Base-by-base conservation (phyloP, 2,329 filamentous ascomycete species). In the Ambrosiella xylebori region DNA sequence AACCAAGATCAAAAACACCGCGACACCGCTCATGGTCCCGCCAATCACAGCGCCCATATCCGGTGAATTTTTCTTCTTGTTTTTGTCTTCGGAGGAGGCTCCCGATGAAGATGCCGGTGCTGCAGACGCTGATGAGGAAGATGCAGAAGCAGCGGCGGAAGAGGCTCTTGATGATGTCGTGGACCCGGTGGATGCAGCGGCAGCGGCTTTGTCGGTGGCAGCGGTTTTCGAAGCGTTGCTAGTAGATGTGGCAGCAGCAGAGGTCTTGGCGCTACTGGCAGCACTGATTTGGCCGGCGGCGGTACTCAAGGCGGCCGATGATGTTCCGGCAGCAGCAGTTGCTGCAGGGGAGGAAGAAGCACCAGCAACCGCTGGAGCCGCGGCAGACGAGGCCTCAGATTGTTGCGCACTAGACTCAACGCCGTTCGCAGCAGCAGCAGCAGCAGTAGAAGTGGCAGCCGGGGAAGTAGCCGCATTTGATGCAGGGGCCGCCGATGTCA, bases 1-100 rank as follows among this genome's bases (percentile, higher is more conserved):
- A 5, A 71, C 61, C 6, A 79, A 61, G 6, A 71, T 69, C 7
- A 72, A 66, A 1, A 79, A 61, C 2, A 70, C 70, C 4, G 74
- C 76, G 0, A 77, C 68, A 13, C 75, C 76, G n/a, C 75, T 73
- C 45, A 81, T 70, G 13, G 71, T 72, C 11, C 76, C 78, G 35
- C 78, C 78, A 2, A 80, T 71, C 39, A 81, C 78, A 44, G 74
- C 74, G 1, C 74, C 76, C 0, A 71, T 73, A n/a, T 68, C 57
- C 7, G 50, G 40, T 36, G 51, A 37, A 12, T 57, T 60, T 39
- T 55, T 49, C 15, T 50, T 68, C 45, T 69, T 64, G 15, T 59
- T 57, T 1, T 41, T 41, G 55, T 41, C 54, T 13, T 38, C 44
- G 13, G 59, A 15, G 5, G 58, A 17, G 9, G 60, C 50, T n/a